A percentile compares a stretch with the other conserved stretches of the same genome.
Evolutionary conservation across 2,329 filamentous ascomycete species (phyloP).

Genomic region (Thielaviopsis populi): DNA sequence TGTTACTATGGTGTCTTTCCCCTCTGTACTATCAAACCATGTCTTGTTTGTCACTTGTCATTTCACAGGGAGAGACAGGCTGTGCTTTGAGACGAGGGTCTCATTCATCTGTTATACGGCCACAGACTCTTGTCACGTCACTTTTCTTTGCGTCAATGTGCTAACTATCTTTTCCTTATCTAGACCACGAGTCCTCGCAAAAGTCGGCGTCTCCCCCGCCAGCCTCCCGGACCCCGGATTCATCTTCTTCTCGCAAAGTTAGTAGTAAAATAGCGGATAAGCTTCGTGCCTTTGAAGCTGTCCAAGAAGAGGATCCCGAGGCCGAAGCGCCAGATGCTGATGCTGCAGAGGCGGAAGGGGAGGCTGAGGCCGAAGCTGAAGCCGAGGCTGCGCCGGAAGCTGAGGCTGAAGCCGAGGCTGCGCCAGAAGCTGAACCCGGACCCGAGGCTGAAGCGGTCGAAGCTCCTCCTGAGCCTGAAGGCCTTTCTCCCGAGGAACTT

Average conservation of each 20-base stretch:
- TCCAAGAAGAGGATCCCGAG: slow-evolving; percentile 23
- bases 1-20: not conserved
- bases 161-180: not conserved
- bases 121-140: not conserved
- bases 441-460: not conserved
- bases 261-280: slow-evolving; percentile 39
- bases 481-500: slow-evolving; percentile 5
- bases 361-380: not conserved
- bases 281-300: slow-evolving; percentile 40
- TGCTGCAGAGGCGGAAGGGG: not conserved
- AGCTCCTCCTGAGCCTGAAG: not conserved
- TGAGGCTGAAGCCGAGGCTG: not conserved
- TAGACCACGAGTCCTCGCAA: slow-evolving; percentile 8
- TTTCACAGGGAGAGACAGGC: not conserved
- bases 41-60: not conserved
- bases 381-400: not conserved
- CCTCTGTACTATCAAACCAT: not conserved
- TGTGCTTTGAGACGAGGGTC: not conserved
- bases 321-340: not conserved
- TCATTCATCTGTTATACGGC: not conserved
- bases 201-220: slow-evolving; percentile 8
- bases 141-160: not conserved
- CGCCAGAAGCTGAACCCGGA: not conserved
- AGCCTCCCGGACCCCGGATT: not conserved
- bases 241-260: slow-evolving; percentile 7